Percentiles rank a stretch among this genome's conserved stretches.
Evolutionary conservation across 768 basidiomycete genomes (phyloP).

Genomic region (Phallus indusiatus): DNA sequence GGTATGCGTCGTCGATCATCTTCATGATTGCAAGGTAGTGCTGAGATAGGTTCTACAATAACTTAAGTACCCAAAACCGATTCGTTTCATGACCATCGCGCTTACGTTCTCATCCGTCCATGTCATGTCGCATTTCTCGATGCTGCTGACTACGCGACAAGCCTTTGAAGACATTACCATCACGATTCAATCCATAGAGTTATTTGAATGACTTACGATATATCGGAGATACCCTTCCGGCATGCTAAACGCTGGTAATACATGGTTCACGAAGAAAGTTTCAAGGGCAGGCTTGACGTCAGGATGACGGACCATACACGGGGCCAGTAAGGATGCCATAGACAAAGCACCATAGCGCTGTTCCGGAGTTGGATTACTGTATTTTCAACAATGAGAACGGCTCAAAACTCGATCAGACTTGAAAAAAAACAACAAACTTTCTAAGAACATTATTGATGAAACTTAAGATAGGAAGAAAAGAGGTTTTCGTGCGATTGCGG

Average conservation of each 20-base stretch:
- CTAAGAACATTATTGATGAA: slow-evolving; percentile 70
- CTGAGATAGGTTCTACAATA: slow-evolving; percentile 43
- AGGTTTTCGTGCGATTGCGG: slow-evolving; percentile 69
- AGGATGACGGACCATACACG: slow-evolving; percentile 78
- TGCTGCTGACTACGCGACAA: slow-evolving; percentile 68
- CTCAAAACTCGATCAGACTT: background rate
- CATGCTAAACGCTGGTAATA: slow-evolving; percentile 61
- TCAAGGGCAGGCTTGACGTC: slow-evolving; percentile 72
- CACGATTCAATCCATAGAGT: background rate
- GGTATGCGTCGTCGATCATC: slow-evolving; percentile 67
- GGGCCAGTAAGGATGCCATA: slow-evolving; percentile 67
- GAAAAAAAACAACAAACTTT: slow-evolving; percentile 40
- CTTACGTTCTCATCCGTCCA: slow-evolving; percentile 59
- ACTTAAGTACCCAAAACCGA: background rate
- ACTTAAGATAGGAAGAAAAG: slow-evolving; percentile 70
- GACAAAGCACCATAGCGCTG: slow-evolving; percentile 82
- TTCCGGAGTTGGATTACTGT: slow-evolving; percentile 41
- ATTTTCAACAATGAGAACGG: background rate
- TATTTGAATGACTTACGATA: slow-evolving; percentile 42
- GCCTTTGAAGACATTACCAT: slow-evolving; percentile 38
- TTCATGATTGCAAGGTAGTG: slow-evolving; percentile 57
- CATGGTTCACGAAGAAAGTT: slow-evolving; percentile 61
- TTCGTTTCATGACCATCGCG: background rate
- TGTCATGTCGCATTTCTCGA: slow-evolving; percentile 57
- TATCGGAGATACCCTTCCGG: slow-evolving; percentile 66